Evolutionary conservation across 169 alveolate genomes (phyloP).

Genomic region (Plasmodium sp.): DNA sequence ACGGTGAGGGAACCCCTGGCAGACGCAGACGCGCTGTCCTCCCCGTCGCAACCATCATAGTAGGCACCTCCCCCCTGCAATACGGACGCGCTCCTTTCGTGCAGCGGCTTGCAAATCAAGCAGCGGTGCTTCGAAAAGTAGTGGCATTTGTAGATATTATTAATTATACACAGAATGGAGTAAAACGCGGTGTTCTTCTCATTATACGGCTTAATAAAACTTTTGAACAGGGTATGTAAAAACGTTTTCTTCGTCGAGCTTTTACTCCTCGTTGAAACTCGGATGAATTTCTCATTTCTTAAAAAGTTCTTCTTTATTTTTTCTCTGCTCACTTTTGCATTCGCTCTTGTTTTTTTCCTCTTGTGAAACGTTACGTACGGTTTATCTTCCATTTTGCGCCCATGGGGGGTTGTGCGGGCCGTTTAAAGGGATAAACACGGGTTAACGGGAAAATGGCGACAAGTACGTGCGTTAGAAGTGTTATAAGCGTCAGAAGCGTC

Average conservation of each 20-base stretch:
- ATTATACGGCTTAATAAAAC: constrained; percentile 69
- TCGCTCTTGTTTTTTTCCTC: constrained; percentile 66
- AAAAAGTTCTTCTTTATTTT: constrained; percentile 56
- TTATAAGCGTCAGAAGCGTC: neutral
- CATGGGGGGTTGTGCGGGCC: constrained; percentile 10
- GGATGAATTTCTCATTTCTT: constrained; percentile 43
- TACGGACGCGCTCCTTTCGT: constrained; percentile 2
- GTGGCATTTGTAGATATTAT: constrained; percentile 66
- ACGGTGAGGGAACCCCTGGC: neutral
- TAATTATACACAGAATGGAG: constrained; percentile 59
- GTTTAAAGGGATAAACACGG: neutral
- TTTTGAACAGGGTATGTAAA: constrained; percentile 62
- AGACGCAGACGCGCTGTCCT: neutral
- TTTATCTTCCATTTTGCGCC: constrained; percentile 66
- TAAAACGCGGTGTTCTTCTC: constrained; percentile 61
- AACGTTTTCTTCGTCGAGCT: constrained; percentile 47
- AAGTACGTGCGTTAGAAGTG: neutral
- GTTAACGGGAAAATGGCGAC: neutral
- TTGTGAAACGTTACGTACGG: constrained; percentile 38
- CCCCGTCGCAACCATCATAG: constrained; percentile 6
- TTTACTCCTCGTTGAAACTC: constrained; percentile 44
- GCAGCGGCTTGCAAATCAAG: constrained; percentile 58
- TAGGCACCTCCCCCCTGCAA: neutral
- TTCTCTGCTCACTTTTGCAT: constrained; percentile 63
- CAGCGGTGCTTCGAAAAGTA: constrained; percentile 65